Base-by-base conservation (phyloP, 768 basidiomycete genomes). In the Collybiopsis luxurians region DNA sequence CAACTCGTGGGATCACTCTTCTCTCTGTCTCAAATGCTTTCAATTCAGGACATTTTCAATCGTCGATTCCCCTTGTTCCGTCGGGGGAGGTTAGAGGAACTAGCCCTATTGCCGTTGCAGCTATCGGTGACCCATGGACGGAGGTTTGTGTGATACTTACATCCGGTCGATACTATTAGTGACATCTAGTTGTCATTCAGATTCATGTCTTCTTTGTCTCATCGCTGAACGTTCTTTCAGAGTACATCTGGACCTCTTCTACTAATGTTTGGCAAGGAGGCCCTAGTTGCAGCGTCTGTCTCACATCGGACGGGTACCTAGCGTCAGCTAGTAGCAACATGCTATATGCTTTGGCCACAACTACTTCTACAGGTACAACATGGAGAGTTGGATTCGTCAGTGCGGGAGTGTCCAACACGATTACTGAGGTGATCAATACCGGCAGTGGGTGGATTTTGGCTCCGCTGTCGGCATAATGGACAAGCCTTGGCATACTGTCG, bases 181-280 rank as follows among this genome's bases (percentile, higher is more conserved):
- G 31, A 34, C 6, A 5, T 34, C 13, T 5, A 34, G 6, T 34
- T 6, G 5, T 34, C n/a, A n/a, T 44, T 10, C 28, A 59, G 58
- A 42, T 59, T 10, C 59, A 59, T 38, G 26, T 59, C n/a, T 59
- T 56, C 43, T 59, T 59, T 42, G 39, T 59, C 15, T 59, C 59
- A 5, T 54, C 54, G 15, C 12, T 4, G 9, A 43, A 59, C 17
- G 30, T 59, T 3, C 55, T 59, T 47, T 55, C 53, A 47, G 53
- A 55, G 48, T 59, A 50, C 24, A 50, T 51, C 28, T 59, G 59
- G 49, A 46, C 4, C 13, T 31, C 24, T 12, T 17, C 6, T 13
- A 26, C 26, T 3, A 49, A 45, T 39, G 43, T 15, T 27, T 28
- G 13, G 13, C 0, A 1, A 28, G 58, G 58, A 7, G 58, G 58